A percentile compares a stretch with the other conserved stretches of the same genome.
Conservation (phyloP, 2,329 filamentous ascomycete species). For the Talaromyces sp. region DNA sequence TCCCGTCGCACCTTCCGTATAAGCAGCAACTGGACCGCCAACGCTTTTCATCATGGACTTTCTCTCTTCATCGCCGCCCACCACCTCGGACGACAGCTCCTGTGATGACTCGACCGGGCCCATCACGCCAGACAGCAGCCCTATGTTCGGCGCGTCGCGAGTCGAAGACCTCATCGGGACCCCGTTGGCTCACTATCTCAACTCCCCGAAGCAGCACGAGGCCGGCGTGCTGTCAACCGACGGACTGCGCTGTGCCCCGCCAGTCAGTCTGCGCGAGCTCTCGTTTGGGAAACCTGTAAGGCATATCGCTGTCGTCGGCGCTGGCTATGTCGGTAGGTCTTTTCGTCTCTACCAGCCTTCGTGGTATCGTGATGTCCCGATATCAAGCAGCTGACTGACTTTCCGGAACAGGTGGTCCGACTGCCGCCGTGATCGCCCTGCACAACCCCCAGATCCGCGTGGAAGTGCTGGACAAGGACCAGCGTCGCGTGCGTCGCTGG, state of each 20-base stretch:
- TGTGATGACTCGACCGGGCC: constrained; percentile 19
- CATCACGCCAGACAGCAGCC: constrained; percentile 22
- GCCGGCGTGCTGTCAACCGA: neutral
- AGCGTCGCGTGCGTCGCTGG: constrained; percentile 63
- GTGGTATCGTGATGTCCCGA: neutral
- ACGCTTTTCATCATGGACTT: no score
- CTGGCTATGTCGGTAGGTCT: constrained; percentile 66
- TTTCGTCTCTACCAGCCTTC: neutral
- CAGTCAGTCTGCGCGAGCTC: constrained; percentile 1
- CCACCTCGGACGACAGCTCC: constrained; percentile 16
- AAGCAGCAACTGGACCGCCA: no score
- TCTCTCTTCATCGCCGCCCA: constrained; percentile 15
- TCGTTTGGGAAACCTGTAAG: constrained; percentile 15
- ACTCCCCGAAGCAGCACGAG: constrained; percentile 5
- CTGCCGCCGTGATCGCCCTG: constrained; percentile 67
- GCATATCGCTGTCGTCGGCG: constrained; percentile 65
- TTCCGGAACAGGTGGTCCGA: constrained; percentile 61
- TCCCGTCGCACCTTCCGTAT: neutral
- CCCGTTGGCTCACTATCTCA: constrained; percentile 12
- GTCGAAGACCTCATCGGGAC: constrained; percentile 16
- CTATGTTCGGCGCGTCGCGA: constrained; percentile 19
- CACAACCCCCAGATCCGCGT: constrained; percentile 67
- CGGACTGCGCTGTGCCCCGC: constrained; percentile 1
- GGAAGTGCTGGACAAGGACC: constrained; percentile 69
- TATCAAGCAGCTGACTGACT: neutral